Conservation (phyloP, 805 yeast genomes). For the Nakazawaea peltata region DNA sequence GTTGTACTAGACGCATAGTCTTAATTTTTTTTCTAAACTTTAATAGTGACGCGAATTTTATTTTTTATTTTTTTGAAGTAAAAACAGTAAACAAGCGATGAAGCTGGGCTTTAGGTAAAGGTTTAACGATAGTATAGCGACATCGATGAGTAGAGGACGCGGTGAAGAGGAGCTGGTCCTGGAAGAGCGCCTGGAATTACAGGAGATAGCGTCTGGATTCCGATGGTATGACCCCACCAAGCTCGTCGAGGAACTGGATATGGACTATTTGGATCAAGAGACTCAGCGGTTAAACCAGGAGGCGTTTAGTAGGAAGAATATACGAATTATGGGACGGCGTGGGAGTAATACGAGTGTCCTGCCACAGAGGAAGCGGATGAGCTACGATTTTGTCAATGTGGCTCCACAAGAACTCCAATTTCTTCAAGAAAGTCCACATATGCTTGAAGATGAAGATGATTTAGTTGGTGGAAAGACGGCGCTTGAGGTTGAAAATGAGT, state of each 20-base stretch:
- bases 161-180: not conserved
- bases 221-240: not conserved
- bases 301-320: not conserved
- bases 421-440: conserved; percentile 3
- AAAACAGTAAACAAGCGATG: not conserved
- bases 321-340: not conserved
- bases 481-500: too few relatives aligned
- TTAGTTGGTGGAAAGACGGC: too few relatives aligned
- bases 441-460: too few relatives aligned
- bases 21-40: too few relatives aligned
- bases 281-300: conserved; percentile 1
- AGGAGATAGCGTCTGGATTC: not conserved
- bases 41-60: too few relatives aligned
- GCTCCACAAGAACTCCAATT: too few relatives aligned
- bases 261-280: not conserved
- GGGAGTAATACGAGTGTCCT: not conserved
- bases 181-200: not conserved
- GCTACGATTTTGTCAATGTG: too few relatives aligned
- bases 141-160: too few relatives aligned
- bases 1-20: not conserved
- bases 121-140: too few relatives aligned
- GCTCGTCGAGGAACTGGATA: not conserved
- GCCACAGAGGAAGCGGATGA: not conserved
- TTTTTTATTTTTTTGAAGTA: too few relatives aligned
- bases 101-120: too few relatives aligned